Evolutionary conservation across 805 yeast genomes (phyloP).

Genomic region (Metschnikowia amazonensis): DNA sequence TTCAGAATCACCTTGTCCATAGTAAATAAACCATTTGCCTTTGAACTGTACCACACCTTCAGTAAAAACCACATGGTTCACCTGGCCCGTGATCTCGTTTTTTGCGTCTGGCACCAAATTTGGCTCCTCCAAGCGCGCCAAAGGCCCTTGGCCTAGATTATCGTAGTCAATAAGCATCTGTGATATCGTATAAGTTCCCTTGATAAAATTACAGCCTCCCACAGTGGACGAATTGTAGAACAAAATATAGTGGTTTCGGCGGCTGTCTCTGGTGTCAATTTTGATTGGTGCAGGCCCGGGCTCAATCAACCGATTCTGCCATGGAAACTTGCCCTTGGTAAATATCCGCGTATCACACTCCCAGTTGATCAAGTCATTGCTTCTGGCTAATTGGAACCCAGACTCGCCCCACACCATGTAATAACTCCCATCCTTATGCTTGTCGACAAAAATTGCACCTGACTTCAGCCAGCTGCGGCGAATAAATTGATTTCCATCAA

Average conservation of each 20-base stretch:
- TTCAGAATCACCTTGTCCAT: slow-evolving; percentile 42
- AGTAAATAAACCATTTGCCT: slow-evolving; percentile 40
- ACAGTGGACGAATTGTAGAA: slow-evolving; percentile 38
- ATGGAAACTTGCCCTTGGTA: slow-evolving; percentile 26
- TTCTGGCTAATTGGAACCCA: slow-evolving; percentile 34
- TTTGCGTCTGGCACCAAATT: slow-evolving; percentile 30
- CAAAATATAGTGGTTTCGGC: slow-evolving; percentile 32
- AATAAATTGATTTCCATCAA: slow-evolving; percentile 24
- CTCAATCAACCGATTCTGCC: slow-evolving; percentile 38
- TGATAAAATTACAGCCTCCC: slow-evolving; percentile 30
- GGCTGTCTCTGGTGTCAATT: slow-evolving; percentile 20
- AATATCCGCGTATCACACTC: slow-evolving; percentile 21
- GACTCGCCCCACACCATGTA: slow-evolving; percentile 46
- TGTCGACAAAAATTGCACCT: slow-evolving; percentile 37
- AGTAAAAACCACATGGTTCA: slow-evolving; percentile 40
- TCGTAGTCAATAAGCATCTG: slow-evolving; percentile 43
- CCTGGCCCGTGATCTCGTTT: slow-evolving; percentile 39
- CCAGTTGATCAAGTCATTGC: slow-evolving; percentile 37
- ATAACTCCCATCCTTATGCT: slow-evolving; percentile 30
- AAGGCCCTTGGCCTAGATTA: slow-evolving; percentile 30
- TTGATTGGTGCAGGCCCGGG: slow-evolving; percentile 43
- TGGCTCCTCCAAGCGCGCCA: slow-evolving; percentile 37
- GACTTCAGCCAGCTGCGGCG: slow-evolving; percentile 40
- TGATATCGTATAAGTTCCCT: slow-evolving; percentile 33
- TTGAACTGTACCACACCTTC: slow-evolving; percentile 42